A percentile compares a stretch with the other conserved stretches of the same genome.
phyloP scores from a whole-genome alignment of 1,139 yeast species.

The Candida glucosophila region DNA sequence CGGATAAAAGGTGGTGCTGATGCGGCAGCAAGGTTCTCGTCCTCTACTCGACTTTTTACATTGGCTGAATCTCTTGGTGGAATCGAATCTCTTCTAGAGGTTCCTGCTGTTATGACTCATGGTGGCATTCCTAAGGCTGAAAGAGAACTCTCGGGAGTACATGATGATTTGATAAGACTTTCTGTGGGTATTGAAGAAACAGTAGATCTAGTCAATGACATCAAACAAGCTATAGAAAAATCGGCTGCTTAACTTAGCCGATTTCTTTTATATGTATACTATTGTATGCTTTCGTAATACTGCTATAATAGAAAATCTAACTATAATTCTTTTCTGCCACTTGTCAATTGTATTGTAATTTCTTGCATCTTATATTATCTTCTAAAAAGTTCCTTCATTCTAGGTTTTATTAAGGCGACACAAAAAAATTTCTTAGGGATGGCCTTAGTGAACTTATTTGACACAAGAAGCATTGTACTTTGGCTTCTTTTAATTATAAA shows the following conservation, averaged over 20 bases:
- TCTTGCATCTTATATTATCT: too few species aligned
- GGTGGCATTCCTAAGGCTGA: constrained; percentile 81
- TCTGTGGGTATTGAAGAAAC: constrained; percentile 85
- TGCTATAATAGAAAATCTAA: too few species aligned
- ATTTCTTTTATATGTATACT: too few species aligned
- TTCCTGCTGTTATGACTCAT: constrained; percentile 90
- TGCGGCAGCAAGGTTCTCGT: constrained; percentile 69
- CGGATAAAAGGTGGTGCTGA: constrained; percentile 76
- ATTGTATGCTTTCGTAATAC: too few species aligned
- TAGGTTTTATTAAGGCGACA: too few species aligned
- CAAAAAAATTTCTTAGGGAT: too few species aligned
- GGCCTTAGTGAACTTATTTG: too few species aligned
- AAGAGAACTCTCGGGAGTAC: constrained; percentile 77
- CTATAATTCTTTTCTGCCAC: too few species aligned
- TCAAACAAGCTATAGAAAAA: constrained; percentile 56
- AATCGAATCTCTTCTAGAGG: constrained; percentile 78
- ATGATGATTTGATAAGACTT: constrained; percentile 72
- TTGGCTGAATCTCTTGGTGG: constrained; percentile 91
- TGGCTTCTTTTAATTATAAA: too few species aligned
- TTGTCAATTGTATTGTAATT: too few species aligned
- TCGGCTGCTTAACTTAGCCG: constrained; percentile 8
- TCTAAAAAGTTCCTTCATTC: too few species aligned
- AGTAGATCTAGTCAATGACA: constrained; percentile 68
- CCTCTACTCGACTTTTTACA: constrained; percentile 68
- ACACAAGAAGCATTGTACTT: too few species aligned